Conservation (phyloP, 2,329 filamentous ascomycete species). For the Parasarocladium wereldwijsianum region DNA sequence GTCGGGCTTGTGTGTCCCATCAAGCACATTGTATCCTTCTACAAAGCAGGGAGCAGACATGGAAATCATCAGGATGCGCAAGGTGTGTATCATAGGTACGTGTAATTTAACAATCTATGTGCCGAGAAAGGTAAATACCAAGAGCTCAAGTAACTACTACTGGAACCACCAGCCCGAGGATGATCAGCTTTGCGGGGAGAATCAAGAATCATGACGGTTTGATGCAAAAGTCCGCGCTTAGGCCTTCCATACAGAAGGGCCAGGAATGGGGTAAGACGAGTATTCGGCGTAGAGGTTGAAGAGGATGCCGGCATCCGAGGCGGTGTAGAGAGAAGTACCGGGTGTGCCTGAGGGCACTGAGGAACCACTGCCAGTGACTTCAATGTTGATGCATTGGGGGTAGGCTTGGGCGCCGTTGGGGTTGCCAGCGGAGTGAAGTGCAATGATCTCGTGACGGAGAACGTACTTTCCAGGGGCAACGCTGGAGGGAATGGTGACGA, state of each 20-base stretch:
- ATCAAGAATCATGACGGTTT: no score
- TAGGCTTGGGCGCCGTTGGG: constrained; percentile 30
- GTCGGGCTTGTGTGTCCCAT: no score
- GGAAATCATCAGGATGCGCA: no score
- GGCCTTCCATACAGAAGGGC: constrained; percentile 10
- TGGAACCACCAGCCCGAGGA: no score
- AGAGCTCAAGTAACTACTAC: no score
- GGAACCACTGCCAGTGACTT: constrained; percentile 25
- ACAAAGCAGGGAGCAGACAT: no score
- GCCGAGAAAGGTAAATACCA: no score
- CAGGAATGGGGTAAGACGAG: constrained; percentile 17
- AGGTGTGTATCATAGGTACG: no score
- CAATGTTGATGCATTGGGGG: constrained; percentile 36
- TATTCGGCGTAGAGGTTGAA: constrained; percentile 19
- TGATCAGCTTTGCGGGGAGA: background rate
- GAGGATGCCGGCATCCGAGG: constrained; percentile 18
- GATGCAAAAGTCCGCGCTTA: no score
- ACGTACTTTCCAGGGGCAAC: constrained; percentile 38
- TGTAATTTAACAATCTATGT: no score
- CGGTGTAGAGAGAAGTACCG: constrained; percentile 19
- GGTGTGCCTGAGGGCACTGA: constrained; percentile 12
- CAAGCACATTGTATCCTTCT: no score
- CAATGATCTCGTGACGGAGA: constrained; percentile 40
- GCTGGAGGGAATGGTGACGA: constrained; percentile 28
- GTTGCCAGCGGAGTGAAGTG: constrained; percentile 31